phyloP scores from a whole-genome alignment of 192 early-diverging fungal genomes.

The Backusella luteola region DNA sequence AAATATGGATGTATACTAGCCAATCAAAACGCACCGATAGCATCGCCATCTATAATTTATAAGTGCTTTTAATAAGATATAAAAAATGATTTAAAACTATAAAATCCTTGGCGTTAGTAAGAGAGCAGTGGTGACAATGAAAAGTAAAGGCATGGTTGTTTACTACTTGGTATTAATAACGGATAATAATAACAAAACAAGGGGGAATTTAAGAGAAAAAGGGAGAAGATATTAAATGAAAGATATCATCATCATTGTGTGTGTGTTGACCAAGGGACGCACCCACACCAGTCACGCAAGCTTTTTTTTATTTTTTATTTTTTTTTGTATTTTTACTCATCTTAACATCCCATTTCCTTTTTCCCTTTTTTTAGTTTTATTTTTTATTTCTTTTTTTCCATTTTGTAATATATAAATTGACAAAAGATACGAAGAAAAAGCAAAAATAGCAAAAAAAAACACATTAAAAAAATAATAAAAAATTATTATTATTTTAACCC shows the following conservation, averaged over 20 bases:
- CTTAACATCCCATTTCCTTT: constrained; percentile 1
- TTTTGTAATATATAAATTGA: constrained; percentile 9
- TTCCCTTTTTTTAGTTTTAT: constrained; percentile 5
- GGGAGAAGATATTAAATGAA: not conserved
- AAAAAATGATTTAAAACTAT: not conserved
- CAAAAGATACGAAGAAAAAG: not conserved
- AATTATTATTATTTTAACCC: not conserved
- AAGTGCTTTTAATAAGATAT: not conserved
- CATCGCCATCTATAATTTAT: not conserved
- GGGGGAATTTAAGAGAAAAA: not conserved
- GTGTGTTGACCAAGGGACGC: not conserved
- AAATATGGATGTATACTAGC: not conserved
- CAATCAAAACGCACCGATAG: not conserved
- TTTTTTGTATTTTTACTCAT: not conserved
- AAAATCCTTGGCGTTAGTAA: not conserved
- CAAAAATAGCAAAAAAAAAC: not conserved
- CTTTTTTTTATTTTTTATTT: not conserved
- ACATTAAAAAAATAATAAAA: not conserved
- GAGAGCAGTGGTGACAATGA: not conserved
- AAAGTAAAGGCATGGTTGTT: not conserved
- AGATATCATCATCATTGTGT: not conserved
- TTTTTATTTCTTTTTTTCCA: constrained; percentile 7
- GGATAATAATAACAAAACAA: not conserved
- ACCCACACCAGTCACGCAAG: constrained; percentile 3
- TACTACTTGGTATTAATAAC: not conserved